Percentiles rank a stretch among this genome's conserved stretches.
Evolutionary conservation across 2,329 filamentous ascomycete species (phyloP).

Genomic region (Aspergillus quadricinctus): DNA sequence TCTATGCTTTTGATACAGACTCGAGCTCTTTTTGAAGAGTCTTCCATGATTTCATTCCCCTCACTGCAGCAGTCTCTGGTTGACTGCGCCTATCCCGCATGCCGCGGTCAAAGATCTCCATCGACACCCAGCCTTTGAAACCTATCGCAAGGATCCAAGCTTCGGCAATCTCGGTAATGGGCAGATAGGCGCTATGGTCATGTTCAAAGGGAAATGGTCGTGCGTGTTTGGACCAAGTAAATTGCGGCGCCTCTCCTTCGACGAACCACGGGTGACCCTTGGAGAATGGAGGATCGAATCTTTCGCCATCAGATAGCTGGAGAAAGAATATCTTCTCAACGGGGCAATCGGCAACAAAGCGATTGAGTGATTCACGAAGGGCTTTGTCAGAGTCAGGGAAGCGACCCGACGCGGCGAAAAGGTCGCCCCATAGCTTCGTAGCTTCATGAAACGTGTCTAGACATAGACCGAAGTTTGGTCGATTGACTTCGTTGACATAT

Average conservation of each 20-base stretch:
- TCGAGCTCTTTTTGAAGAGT: too few relatives aligned
- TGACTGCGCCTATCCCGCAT: too few relatives aligned
- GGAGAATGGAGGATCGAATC: slow-evolving; percentile 28
- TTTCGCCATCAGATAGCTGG: slow-evolving; percentile 35
- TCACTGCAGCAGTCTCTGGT: slow-evolving; percentile 11
- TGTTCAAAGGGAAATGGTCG: slow-evolving; percentile 30
- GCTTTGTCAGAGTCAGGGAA: slow-evolving; percentile 15
- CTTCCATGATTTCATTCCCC: slow-evolving; percentile 6
- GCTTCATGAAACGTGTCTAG: slow-evolving; percentile 35
- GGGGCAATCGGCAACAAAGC: slow-evolving; percentile 16
- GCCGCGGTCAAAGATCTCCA: not conserved
- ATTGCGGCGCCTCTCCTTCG: slow-evolving; percentile 23
- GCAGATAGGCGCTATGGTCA: slow-evolving; percentile 23
- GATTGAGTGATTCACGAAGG: slow-evolving; percentile 21
- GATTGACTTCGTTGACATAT: slow-evolving; percentile 23
- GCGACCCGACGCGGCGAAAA: slow-evolving; percentile 19
- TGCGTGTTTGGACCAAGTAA: slow-evolving; percentile 28
- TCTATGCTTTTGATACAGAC: too few relatives aligned
- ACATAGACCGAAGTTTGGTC: slow-evolving; percentile 36
- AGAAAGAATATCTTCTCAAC: slow-evolving; percentile 33
- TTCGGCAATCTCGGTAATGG: slow-evolving; percentile 23
- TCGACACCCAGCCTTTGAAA: too few relatives aligned
- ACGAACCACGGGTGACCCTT: slow-evolving; percentile 26
- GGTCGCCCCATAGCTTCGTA: slow-evolving; percentile 31
- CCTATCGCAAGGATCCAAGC: slow-evolving; percentile 25